phyloP scores from a whole-genome alignment of 2,329 filamentous ascomycete species.

The Colletotrichum godetiae region DNA sequence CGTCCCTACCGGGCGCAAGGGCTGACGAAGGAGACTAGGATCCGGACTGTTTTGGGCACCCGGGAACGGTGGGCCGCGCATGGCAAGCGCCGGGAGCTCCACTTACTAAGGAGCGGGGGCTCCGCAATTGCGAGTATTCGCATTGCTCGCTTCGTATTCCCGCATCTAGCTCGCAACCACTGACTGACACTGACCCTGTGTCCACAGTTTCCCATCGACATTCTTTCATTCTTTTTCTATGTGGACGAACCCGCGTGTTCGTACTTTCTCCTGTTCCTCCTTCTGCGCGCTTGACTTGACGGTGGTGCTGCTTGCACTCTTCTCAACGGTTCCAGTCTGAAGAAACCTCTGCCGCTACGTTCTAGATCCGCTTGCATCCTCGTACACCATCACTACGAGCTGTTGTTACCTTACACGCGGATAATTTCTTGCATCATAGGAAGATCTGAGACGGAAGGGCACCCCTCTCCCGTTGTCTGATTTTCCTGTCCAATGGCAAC shows the following conservation, averaged over 20 bases:
- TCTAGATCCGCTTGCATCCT: neutral
- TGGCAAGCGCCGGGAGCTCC: slow-evolving; percentile 3
- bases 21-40: neutral
- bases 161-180: neutral
- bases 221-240: slow-evolving; percentile 1
- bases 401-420: neutral
- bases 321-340: neutral
- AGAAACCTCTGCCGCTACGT: too few species aligned
- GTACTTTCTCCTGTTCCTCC: neutral
- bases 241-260: slow-evolving; percentile 25
- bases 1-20: neutral
- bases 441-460: slow-evolving; percentile 5
- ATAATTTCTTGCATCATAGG: neutral
- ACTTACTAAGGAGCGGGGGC: neutral
- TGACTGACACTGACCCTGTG: neutral
- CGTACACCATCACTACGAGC: neutral
- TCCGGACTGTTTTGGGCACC: neutral
- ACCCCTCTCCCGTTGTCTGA: neutral
- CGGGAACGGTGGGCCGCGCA: neutral
- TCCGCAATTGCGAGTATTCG: slow-evolving; percentile 31
- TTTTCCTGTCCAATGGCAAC: slow-evolving; percentile 18
- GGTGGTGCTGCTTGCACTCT: neutral
- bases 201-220: neutral
- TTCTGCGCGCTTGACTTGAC: neutral
- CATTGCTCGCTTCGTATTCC: slow-evolving; percentile 1